These are phyloP conservation scores for Trametes meyenii DNA, from an alignment of 768 basidiomycete genomes.

Conservation along the genomic window DNA sequence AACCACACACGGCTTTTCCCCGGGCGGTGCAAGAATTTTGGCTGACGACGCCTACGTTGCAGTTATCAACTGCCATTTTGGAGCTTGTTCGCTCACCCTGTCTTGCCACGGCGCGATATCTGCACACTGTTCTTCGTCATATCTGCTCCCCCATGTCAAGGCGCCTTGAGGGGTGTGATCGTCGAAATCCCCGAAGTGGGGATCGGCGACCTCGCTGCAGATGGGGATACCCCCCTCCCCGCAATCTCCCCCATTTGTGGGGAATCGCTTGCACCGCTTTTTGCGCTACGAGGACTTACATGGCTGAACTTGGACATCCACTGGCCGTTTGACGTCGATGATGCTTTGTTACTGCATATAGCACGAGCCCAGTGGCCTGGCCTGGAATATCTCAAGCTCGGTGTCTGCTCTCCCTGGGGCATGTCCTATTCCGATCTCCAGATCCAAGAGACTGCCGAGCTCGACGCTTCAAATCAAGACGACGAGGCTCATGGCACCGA, in stretches of 20 bases:
- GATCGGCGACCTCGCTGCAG: too few species aligned
- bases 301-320: not conserved
- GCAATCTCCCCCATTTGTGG: not conserved
- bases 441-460: not conserved
- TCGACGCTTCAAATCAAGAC: not conserved
- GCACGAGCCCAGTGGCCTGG: not conserved
- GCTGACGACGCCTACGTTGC: too few species aligned
- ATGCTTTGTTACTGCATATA: not conserved
- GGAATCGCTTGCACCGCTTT: not conserved
- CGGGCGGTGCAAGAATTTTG: not conserved
- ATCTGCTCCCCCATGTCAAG: too few species aligned
- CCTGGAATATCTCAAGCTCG: not conserved
- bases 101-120: too few species aligned
- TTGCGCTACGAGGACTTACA: not conserved
- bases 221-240: not conserved
- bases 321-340: not conserved
- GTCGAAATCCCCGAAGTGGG: too few species aligned
- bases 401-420: not conserved
- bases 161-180: too few species aligned
- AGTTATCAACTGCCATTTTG: too few species aligned
- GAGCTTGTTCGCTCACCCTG: too few species aligned
- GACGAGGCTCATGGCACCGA: not conserved
- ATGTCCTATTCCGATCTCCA: not conserved
- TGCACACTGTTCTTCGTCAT: too few species aligned
- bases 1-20: not conserved